phyloP scores from a whole-genome alignment of 2,329 filamentous ascomycete species.

The Phialophora macrospora region DNA sequence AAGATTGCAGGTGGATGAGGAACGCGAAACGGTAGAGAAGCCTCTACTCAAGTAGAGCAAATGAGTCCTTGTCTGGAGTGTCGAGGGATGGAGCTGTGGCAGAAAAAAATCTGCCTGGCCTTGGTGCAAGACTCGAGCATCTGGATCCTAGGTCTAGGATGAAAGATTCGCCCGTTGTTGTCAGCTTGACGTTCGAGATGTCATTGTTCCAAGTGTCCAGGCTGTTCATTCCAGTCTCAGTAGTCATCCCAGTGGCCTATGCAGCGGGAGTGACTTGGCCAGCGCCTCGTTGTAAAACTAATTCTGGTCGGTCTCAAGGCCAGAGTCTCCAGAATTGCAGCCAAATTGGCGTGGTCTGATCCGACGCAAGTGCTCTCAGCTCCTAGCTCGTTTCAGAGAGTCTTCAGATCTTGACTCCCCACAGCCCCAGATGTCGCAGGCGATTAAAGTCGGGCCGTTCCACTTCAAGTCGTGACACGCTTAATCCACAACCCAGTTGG shows the following conservation, averaged over 20 bases:
- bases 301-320: background rate
- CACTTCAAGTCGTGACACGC: constrained; percentile 67
- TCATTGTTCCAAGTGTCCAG: background rate
- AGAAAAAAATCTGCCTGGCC: background rate
- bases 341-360: background rate
- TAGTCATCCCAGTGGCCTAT: background rate
- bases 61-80: background rate
- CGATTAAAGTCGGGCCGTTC: background rate
- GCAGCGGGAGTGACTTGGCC: background rate
- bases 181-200: background rate
- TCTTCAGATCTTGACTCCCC: background rate
- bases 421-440: background rate
- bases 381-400: background rate
- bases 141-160: background rate
- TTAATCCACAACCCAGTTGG: constrained; percentile 77
- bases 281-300: background rate
- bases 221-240: background rate
- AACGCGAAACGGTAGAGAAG: background rate
- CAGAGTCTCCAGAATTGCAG: background rate
- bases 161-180: background rate
- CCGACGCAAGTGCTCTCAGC: background rate
- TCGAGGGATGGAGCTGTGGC: background rate
- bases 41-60: background rate
- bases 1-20: background rate
- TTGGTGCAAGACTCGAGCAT: background rate